Conservation (phyloP, 768 basidiomycete genomes). For the Leucosporidium scottii region DNA sequence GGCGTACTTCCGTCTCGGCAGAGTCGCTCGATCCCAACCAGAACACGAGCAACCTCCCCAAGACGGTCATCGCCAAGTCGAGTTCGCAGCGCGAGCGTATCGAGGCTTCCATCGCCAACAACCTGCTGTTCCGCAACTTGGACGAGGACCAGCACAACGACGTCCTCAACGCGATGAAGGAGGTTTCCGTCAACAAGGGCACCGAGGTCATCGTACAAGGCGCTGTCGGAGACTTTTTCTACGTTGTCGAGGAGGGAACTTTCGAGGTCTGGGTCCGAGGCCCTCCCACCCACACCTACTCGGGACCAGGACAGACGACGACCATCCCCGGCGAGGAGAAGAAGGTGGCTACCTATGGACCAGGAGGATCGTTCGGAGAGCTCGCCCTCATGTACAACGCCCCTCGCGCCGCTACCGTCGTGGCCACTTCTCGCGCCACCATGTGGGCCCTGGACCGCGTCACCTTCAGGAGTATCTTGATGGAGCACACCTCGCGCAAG, state of each 20-base stretch:
- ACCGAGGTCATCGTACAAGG: conserved; percentile 96
- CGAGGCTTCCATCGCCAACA: conserved; percentile 72
- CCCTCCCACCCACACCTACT: conserved; percentile 30
- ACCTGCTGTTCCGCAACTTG: conserved; percentile 91
- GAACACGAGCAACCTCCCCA: conserved; percentile 45
- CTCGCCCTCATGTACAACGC: conserved; percentile 97
- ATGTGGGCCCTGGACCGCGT: conserved; percentile 95
- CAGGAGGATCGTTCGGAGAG: conserved; percentile 87
- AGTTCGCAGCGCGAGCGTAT: conserved; percentile 79
- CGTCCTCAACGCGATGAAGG: conserved; percentile 92
- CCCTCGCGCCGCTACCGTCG: conserved; percentile 86
- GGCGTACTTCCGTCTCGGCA: conserved; percentile 89
- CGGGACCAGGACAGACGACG: conserved; percentile 43
- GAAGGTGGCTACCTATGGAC: conserved; percentile 67
- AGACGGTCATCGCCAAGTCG: conserved; percentile 63
- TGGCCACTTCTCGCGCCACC: conserved; percentile 66
- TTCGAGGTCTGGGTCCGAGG: conserved; percentile 63
- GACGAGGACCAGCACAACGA: conserved; percentile 93
- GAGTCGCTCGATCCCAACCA: conserved; percentile 86
- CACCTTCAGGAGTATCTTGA: conserved; percentile 94
- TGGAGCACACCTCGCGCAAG: conserved; percentile 82
- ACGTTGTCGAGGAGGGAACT: conserved; percentile 85
- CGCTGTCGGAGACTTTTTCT: conserved; percentile 94
- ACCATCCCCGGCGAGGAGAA: conserved; percentile 41
- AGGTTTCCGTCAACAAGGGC: conserved; percentile 60